Conservation (phyloP, 2,329 filamentous ascomycete genomes). For the Aurifilum marmelostoma region DNA sequence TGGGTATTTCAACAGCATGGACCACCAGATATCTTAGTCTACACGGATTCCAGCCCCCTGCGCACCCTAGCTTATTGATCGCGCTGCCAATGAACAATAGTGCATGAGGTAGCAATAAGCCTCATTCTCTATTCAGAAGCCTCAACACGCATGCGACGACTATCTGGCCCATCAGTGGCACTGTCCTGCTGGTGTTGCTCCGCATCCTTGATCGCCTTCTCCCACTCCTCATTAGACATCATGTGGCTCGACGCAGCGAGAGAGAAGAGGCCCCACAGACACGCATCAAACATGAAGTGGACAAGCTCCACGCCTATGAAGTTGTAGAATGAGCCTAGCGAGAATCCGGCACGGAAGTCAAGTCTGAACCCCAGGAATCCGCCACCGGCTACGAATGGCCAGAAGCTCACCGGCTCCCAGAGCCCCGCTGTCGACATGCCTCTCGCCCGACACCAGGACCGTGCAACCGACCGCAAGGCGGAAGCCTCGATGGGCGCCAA, state of each 20-base stretch:
- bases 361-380: constrained; percentile 31
- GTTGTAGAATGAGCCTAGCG: constrained; percentile 47
- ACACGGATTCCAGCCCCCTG: not conserved
- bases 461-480: constrained; percentile 49
- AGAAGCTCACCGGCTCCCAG: constrained; percentile 33
- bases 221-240: constrained; percentile 27
- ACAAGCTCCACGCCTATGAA: constrained; percentile 51
- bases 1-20: not conserved
- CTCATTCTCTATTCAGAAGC: not conserved
- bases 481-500: constrained; percentile 52
- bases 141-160: not conserved
- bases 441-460: constrained; percentile 44
- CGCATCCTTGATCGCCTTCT: constrained; percentile 17
- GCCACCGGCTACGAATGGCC: constrained; percentile 10
- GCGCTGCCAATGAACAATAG: not conserved
- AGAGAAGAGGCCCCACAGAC: constrained; percentile 50
- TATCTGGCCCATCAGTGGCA: not conserved
- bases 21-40: not conserved
- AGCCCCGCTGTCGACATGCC: constrained; percentile 46
- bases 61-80: not conserved
- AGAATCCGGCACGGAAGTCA: constrained; percentile 42
- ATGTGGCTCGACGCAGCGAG: constrained; percentile 32
- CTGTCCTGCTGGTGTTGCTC: not conserved
- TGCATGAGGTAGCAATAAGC: not conserved
- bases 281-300: constrained; percentile 48